Conservation (phyloP, 2,329 filamentous ascomycete genomes). For the Fusarium humuli region DNA sequence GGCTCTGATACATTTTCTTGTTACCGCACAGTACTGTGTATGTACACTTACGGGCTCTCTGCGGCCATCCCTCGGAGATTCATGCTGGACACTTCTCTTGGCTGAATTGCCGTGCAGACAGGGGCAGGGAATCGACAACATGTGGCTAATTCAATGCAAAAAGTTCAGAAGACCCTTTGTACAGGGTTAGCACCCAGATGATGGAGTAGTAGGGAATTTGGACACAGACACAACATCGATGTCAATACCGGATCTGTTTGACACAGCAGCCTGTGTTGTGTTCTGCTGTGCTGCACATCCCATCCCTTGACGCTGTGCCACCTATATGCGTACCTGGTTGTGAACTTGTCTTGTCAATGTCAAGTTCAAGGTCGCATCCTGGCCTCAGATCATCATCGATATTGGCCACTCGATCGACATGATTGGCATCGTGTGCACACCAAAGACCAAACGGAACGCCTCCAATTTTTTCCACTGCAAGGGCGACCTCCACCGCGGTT, state of each 20-base stretch:
- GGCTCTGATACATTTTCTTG: constrained; percentile 3
- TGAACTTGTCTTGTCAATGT: constrained; percentile 10
- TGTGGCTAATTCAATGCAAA: constrained; percentile 17
- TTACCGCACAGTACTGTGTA: neutral
- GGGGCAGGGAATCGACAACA: constrained; percentile 20
- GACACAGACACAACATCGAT: neutral
- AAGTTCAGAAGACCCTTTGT: constrained; percentile 29
- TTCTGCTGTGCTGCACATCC: neutral
- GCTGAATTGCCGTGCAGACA: constrained; percentile 18
- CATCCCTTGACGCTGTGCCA: constrained; percentile 21
- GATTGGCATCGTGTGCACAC: constrained; percentile 15
- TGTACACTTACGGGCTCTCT: constrained; percentile 13
- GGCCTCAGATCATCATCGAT: constrained; percentile 37
- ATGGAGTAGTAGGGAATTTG: neutral
- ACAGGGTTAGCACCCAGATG: constrained; percentile 8
- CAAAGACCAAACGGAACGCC: constrained; percentile 33
- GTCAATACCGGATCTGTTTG: neutral
- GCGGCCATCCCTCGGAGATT: constrained; percentile 37
- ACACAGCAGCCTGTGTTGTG: neutral
- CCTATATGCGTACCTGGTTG: neutral
- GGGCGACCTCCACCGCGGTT: constrained; percentile 41
- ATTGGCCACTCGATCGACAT: constrained; percentile 31
- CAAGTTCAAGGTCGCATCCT: constrained; percentile 37
- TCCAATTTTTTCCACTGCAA: constrained; percentile 34
- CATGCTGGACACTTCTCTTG: constrained; percentile 21